These are phyloP conservation scores for Jaapia argillacea DNA, from an alignment of 768 basidiomycete species.

Conservation along the genomic window DNA sequence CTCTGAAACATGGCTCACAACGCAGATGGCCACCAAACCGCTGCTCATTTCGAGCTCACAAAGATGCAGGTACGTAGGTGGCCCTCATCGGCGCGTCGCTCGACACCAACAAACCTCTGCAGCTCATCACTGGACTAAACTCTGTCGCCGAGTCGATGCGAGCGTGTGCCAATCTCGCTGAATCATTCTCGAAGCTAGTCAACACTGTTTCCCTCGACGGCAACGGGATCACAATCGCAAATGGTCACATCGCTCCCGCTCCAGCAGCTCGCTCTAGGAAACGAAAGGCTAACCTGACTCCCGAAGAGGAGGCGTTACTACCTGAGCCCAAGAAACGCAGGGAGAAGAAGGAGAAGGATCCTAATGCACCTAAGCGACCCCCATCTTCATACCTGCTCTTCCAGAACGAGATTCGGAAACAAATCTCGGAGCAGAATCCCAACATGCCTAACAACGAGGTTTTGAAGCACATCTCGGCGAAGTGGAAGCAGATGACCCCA, in stretches of 20 bases:
- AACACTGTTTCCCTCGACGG: no score
- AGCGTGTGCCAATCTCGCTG: slow-evolving; percentile 48
- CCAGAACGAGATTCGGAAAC: slow-evolving; percentile 82
- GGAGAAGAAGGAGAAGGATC: slow-evolving; percentile 70
- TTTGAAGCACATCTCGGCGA: slow-evolving; percentile 56
- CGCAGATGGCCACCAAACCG: no score
- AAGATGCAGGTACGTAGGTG: slow-evolving; percentile 18
- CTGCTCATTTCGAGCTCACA: slow-evolving; percentile 18
- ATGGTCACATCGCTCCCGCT: no score
- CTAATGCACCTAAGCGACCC: slow-evolving; percentile 91
- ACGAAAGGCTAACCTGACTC: slow-evolving; percentile 40
- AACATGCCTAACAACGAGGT: slow-evolving; percentile 62
- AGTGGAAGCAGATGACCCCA: slow-evolving; percentile 61
- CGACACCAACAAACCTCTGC: slow-evolving; percentile 1
- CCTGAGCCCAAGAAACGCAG: slow-evolving; percentile 37
- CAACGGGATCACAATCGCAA: slow-evolving; percentile 29
- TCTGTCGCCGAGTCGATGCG: slow-evolving; percentile 56
- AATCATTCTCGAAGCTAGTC: slow-evolving; percentile 44
- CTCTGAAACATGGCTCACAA: no score
- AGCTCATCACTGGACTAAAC: slow-evolving; percentile 48
- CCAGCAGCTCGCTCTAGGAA: no score
- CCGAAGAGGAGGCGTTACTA: slow-evolving; percentile 14
- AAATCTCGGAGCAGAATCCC: slow-evolving; percentile 58
- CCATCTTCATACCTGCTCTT: slow-evolving; percentile 89
- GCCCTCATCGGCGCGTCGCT: not conserved